Base-by-base conservation (phyloP, 169 alveolate genomes). In the Neospora caninum region DNA sequence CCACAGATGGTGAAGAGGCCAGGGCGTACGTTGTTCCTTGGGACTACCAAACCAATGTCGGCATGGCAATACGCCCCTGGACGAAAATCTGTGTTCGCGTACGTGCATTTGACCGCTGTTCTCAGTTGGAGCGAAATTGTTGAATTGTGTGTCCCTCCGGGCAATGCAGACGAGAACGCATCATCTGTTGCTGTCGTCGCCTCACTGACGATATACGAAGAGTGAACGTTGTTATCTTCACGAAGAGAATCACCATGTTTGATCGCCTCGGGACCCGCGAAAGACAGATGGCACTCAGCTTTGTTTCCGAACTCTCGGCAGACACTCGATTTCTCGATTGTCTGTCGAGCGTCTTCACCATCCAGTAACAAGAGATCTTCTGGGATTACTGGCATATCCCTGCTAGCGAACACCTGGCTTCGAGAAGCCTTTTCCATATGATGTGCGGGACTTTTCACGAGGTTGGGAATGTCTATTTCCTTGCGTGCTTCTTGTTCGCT, bases 1-100 rank as follows among this genome's bases (percentile, higher is more conserved):
- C 96, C 96, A 84, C 96, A 94, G 58, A 94, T 89, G 20, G 93
- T 58, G 87, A 80, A 92, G 36, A n/a, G 49, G 31, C 95, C 95
- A 2, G 80, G 91, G 29, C 91, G 87, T 31, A 92, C 29, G 42
- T 58, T 49, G 42, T 7, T 69, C n/a, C 58, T 49, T 49, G 58
- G 58, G 42, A 73, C 91, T 42, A 84, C 88, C 70, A 92, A 29
- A 25, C 95, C 95, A 38, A 92, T 70, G 0, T 67, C 84, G 34
- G 88, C 93, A 27, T 22, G 69, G 82, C 95, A 92, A 25, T 39
- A 41, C 31, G 92, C 53, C 80, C 86, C 92, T 34, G 95, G 89
- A 20, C 89, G 58, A 31, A 82, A 39, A 29, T 29, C 78, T 6
- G 53, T 78, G 16, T 22, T 38, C 45, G 27, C 87, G 43, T 78